phyloP scores from a whole-genome alignment of 768 basidiomycete genomes.

The Favolaschia claudopus region DNA sequence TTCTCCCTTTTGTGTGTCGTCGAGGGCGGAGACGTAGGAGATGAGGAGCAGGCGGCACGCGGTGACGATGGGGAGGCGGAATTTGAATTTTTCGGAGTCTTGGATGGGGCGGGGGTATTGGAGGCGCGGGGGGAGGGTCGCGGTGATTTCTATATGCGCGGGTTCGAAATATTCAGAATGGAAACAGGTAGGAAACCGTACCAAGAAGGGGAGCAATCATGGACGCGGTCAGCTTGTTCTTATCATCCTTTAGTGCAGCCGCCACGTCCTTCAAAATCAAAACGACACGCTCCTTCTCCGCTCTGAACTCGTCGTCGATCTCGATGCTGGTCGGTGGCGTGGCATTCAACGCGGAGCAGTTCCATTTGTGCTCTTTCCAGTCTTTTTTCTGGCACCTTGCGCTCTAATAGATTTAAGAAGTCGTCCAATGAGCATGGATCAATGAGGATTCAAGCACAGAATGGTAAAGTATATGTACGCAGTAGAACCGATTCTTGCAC shows the following conservation, averaged over 20 bases:
- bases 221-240: constrained; percentile 8
- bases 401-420: constrained; percentile 10
- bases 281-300: constrained; percentile 8
- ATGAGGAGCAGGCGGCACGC: constrained; percentile 18
- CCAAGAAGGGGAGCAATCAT: constrained; percentile 17
- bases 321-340: constrained; percentile 16
- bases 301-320: constrained; percentile 18
- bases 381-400: constrained; percentile 18
- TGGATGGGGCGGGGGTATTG: constrained; percentile 7
- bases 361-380: constrained; percentile 23
- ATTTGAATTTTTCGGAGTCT: constrained; percentile 17
- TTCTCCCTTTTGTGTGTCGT: background rate
- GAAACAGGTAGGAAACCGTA: constrained; percentile 7
- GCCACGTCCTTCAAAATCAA: constrained; percentile 15
- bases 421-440: constrained; percentile 6
- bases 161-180: constrained; percentile 13
- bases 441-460: background rate
- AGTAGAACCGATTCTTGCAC: constrained; percentile 23
- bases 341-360: constrained; percentile 22
- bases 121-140: constrained; percentile 7
- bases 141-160: constrained; percentile 13
- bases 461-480: constrained; percentile 14
- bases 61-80: constrained; percentile 17
- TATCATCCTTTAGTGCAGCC: constrained; percentile 11
- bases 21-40: constrained; percentile 13